These are phyloP conservation scores for Curvularia hawaiiensis DNA, from an alignment of 2,329 filamentous ascomycete genomes.

Conservation along the genomic window DNA sequence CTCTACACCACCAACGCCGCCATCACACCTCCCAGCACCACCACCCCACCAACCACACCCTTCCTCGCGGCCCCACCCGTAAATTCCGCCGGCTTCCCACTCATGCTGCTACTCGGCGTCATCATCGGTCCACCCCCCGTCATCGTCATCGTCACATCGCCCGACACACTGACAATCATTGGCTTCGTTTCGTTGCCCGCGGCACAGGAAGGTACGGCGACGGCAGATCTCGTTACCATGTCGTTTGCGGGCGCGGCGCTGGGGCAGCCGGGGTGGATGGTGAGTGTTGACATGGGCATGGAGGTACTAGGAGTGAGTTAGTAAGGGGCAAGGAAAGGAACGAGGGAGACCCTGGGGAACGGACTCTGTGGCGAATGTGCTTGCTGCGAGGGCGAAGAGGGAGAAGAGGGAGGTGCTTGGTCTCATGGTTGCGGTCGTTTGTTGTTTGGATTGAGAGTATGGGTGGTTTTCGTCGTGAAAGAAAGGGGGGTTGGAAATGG, in stretches of 20 bases:
- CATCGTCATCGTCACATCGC: slow-evolving; percentile 7
- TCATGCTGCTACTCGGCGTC: neutral
- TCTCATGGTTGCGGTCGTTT: slow-evolving; percentile 2
- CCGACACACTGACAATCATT: slow-evolving; percentile 21
- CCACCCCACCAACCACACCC: neutral
- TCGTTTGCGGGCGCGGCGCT: slow-evolving; percentile 22
- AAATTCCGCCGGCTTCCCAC: slow-evolving; percentile 3
- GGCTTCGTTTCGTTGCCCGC: slow-evolving; percentile 29
- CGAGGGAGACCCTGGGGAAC: neutral
- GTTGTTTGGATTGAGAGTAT: neutral
- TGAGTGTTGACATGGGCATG: slow-evolving; percentile 20
- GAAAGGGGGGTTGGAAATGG: neutral
- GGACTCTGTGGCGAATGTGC: slow-evolving; percentile 11
- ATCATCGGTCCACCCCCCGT: neutral
- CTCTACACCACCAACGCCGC: neutral
- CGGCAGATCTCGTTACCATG: slow-evolving; percentile 25
- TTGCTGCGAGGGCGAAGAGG: neutral
- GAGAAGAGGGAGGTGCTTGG: neutral
- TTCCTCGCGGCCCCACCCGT: slow-evolving; percentile 3
- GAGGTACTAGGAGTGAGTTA: slow-evolving; percentile 4
- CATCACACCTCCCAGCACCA: neutral
- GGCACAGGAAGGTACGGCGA: slow-evolving; percentile 20
- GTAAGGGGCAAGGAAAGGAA: neutral
- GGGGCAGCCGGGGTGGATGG: slow-evolving; percentile 22
- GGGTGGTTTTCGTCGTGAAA: neutral